These are phyloP conservation scores for Scheffersomyces stambukii DNA, from an alignment of 1,139 yeast species.

Conservation along the genomic window DNA sequence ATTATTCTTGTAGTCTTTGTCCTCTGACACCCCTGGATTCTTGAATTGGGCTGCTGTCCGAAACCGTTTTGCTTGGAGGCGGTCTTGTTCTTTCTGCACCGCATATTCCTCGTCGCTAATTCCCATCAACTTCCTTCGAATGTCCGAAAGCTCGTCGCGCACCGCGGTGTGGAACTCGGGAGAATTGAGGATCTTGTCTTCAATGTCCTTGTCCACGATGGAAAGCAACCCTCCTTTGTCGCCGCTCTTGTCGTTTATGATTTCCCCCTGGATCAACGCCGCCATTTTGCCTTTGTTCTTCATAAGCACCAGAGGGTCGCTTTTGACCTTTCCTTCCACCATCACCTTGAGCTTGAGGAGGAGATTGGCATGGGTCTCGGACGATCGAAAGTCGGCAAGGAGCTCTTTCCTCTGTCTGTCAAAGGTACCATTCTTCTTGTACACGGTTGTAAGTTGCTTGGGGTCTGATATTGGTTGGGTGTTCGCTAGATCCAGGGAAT, in stretches of 20 bases:
- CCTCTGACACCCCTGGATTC: too few relatives aligned
- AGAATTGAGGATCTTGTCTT: slow-evolving; percentile 43
- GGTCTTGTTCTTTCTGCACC: slow-evolving; percentile 10
- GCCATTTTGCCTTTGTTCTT: slow-evolving; percentile 52
- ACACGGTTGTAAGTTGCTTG: slow-evolving; percentile 36
- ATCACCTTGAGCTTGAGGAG: slow-evolving; percentile 38
- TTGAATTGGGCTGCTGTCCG: slow-evolving; percentile 9
- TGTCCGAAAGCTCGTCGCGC: slow-evolving; percentile 32
- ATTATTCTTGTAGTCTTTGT: slow-evolving; percentile 4
- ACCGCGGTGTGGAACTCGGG: slow-evolving; percentile 34
- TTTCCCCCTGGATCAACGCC: slow-evolving; percentile 51
- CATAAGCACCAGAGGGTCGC: slow-evolving; percentile 45
- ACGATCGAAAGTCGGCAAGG: slow-evolving; percentile 40
- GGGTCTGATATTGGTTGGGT: slow-evolving; percentile 23
- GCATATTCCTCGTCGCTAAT: slow-evolving; percentile 40
- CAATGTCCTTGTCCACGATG: slow-evolving; percentile 45
- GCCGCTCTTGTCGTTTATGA: slow-evolving; percentile 20
- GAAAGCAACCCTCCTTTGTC: slow-evolving; percentile 20
- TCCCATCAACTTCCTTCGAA: slow-evolving; percentile 30
- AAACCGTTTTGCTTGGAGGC: slow-evolving; percentile 8
- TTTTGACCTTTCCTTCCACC: slow-evolving; percentile 44
- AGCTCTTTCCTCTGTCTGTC: slow-evolving; percentile 43
- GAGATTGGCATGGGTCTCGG: slow-evolving; percentile 41
- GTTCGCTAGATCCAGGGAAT: neutral
- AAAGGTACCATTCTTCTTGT: slow-evolving; percentile 49